Evolutionary conservation across 106 monocot genomes (phyloP), one percentile per base, ranked within the genome.

Genomic region (Dioscorea dumetorum): DNA sequence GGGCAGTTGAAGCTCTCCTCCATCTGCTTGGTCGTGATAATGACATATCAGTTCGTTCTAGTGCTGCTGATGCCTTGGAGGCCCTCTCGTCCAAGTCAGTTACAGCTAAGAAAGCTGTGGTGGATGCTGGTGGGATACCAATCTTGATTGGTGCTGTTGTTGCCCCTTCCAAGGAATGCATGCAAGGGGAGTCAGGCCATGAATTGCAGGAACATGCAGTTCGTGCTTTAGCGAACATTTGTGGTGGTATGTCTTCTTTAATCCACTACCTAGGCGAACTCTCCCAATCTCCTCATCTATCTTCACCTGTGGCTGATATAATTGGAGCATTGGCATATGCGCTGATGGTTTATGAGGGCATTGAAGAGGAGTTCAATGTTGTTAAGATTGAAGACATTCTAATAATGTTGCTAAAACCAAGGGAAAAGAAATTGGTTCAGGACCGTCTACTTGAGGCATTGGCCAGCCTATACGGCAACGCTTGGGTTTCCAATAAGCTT

Each of bases 31-130:
- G 77, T 18, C 63, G 54, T 32, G 79, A 91, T 57, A 91, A 91
- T 80, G 85, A 87, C 60, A 80, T 83, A 35, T 87, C 87, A 24
- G 84, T 87, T 35, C 78, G 91, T 58, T 81, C 84, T 41, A 82
- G 87, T 80, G 84, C 91, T 60, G 91, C 91, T 49, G 91, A 87
- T 81, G 91, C 91, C 59, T 72, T 91, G 62, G 84, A 87, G 57
- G 87, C 84, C 22, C 77, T 91, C 24, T 87, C 87, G 32, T 87
- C 57, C 10, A 87, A 91, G 61, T 91, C 87, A 33, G 72, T 72
- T 9, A 75, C 59, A 12, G 91, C 87, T 28, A 91, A 80, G 77
- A 87, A 82, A 63, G 79, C 87, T 54, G 73, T 91, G 61, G 87
- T 87, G 57, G 84, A 87, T 74, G 84, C 82, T 3, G 83, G 84